phyloP scores from a whole-genome alignment of 257 asterid species.

The Capsicum pubescens region DNA sequence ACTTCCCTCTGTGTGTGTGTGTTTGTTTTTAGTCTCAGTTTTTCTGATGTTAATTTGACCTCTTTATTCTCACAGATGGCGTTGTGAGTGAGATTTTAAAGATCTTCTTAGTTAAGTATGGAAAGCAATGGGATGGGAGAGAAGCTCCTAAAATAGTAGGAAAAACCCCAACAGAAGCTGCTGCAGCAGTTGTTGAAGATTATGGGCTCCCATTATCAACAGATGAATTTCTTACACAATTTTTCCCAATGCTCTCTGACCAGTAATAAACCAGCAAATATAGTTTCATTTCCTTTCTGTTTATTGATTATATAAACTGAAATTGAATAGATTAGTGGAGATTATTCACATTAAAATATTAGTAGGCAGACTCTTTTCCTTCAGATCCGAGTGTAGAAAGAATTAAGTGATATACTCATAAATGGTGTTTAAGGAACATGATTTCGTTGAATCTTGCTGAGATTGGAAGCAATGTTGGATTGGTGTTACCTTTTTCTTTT shows the following conservation, averaged over 20 bases:
- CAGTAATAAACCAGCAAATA: constrained; percentile 50
- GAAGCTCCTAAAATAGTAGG: constrained; percentile 60
- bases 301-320: constrained; percentile 1
- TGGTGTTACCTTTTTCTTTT: not conserved
- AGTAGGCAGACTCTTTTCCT: not conserved
- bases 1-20: constrained; percentile 1
- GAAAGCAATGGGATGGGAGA: constrained; percentile 85
- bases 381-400: too few relatives aligned
- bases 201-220: constrained; percentile 68
- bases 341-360: constrained; percentile 3
- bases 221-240: constrained; percentile 66
- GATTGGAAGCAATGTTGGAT: constrained; percentile 20
- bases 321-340: not conserved
- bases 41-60: constrained; percentile 10
- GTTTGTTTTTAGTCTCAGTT: not conserved
- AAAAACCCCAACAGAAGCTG: constrained; percentile 81
- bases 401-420: not conserved
- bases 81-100: constrained; percentile 65
- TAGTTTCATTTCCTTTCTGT: constrained; percentile 29
- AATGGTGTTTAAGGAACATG: not conserved
- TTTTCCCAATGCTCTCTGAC: constrained; percentile 59
- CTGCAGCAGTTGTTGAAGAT: constrained; percentile 71
- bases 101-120: constrained; percentile 67
- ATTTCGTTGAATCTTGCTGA: not conserved
- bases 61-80: constrained; percentile 60